Evolutionary conservation across 2,329 filamentous ascomycete genomes (phyloP).

Genomic region (Pyrenochaeta sp.): DNA sequence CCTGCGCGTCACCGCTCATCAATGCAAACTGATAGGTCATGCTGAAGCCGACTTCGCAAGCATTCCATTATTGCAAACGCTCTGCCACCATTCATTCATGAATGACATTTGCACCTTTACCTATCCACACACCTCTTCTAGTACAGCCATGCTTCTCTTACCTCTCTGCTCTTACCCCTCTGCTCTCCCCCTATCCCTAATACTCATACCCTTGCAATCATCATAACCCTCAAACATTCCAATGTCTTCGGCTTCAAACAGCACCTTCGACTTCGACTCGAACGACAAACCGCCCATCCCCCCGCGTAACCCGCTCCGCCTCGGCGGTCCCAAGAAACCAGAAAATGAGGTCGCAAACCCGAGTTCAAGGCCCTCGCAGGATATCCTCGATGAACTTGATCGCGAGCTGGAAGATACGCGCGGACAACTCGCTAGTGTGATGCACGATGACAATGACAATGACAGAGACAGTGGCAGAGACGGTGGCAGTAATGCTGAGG

Average conservation of each 20-base stretch:
- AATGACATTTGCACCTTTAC: conserved; percentile 3
- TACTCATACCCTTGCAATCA: too few relatives aligned
- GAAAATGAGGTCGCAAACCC: too few relatives aligned
- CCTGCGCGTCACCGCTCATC: conserved; percentile 1
- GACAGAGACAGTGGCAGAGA: neutral
- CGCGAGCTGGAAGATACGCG: conserved; percentile 4
- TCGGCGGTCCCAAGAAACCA: neutral
- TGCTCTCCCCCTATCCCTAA: too few relatives aligned
- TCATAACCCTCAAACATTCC: too few relatives aligned
- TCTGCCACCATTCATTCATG: neutral
- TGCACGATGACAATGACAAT: neutral
- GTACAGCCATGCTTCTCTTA: neutral
- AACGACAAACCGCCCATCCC: too few relatives aligned
- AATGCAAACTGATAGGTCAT: neutral
- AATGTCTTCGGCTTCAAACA: too few relatives aligned
- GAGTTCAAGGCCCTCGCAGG: too few relatives aligned
- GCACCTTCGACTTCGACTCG: too few relatives aligned
- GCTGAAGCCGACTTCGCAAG: neutral
- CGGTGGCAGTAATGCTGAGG: neutral
- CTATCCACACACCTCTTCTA: conserved; percentile 9
- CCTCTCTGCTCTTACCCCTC: too few relatives aligned
- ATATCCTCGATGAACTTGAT: conserved; percentile 3
- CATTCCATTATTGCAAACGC: conserved; percentile 7
- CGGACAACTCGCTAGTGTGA: conserved; percentile 1
- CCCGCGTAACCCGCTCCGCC: too few relatives aligned